These are phyloP conservation scores for Herpetospermum pedunculosum DNA, from an alignment of 306 rosid genomes.

Conservation along the genomic window DNA sequence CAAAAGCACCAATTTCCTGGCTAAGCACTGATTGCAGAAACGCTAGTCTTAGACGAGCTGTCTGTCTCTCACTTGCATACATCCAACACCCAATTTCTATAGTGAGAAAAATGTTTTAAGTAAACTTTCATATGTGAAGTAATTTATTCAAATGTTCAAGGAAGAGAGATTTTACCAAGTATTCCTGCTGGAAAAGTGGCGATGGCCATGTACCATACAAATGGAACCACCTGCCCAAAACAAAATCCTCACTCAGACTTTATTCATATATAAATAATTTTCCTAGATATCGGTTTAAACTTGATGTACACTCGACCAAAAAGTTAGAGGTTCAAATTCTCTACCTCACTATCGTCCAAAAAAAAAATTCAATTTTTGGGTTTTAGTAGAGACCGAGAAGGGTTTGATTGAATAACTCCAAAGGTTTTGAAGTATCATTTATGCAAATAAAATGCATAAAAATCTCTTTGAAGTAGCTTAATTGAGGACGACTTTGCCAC, in stretches of 20 bases:
- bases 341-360: too few relatives aligned
- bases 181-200: conserved; percentile 91
- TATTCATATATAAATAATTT: background rate
- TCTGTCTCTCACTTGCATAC: conserved; percentile 80
- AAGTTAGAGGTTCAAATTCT: too few relatives aligned
- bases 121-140: background rate
- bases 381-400: too few relatives aligned
- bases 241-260: background rate
- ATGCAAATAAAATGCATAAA: too few relatives aligned
- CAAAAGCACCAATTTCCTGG: conserved; percentile 82
- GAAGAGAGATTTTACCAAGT: conserved; percentile 35
- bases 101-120: background rate
- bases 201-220: conserved; percentile 89
- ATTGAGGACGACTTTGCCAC: too few relatives aligned
- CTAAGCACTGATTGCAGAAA: conserved; percentile 55
- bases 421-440: too few relatives aligned
- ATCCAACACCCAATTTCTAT: conserved; percentile 82
- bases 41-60: conserved; percentile 46
- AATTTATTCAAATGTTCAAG: background rate
- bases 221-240: conserved; percentile 54
- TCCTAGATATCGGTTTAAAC: too few relatives aligned
- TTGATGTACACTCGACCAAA: too few relatives aligned
- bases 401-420: too few relatives aligned
- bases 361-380: too few relatives aligned
- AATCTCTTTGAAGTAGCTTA: too few relatives aligned